Percentiles rank a stretch among this genome's conserved stretches.
These are phyloP conservation scores for Prinsepia uniflora DNA, from an alignment of 306 rosid species.

Conservation along the genomic window DNA sequence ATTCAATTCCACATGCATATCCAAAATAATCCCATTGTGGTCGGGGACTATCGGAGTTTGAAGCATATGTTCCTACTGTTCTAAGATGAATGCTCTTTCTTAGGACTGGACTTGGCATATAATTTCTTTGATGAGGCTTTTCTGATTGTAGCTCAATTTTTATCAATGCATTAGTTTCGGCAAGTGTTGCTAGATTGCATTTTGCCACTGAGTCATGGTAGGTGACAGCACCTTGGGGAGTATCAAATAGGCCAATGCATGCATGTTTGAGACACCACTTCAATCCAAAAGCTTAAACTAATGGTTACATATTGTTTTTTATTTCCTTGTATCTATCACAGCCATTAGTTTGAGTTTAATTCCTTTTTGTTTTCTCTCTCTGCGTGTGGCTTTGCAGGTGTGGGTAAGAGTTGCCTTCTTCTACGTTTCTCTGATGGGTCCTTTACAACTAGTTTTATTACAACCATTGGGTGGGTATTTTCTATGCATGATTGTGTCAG, in stretches of 20 bases:
- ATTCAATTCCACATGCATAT: background rate
- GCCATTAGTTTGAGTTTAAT: background rate
- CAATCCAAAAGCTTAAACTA: background rate
- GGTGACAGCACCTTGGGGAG: background rate
- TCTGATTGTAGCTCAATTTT: background rate
- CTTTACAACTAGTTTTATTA: constrained; percentile 90
- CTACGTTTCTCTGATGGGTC: constrained; percentile 98
- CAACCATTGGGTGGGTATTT: constrained; percentile 77
- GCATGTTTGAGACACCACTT: background rate
- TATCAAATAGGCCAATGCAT: background rate
- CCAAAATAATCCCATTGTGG: background rate
- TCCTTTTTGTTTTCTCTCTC: constrained; percentile 2
- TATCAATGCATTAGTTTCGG: background rate
- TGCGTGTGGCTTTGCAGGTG: constrained; percentile 52
- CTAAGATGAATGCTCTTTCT: background rate
- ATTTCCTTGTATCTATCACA: background rate
- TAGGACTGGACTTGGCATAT: background rate
- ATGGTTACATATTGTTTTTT: background rate
- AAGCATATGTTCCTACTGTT: background rate
- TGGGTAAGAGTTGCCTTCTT: constrained; percentile 97
- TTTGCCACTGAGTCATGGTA: background rate
- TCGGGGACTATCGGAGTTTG: background rate
- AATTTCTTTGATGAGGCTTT: background rate
- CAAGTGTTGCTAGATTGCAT: background rate
- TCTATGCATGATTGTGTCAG: background rate